Evolutionary conservation across 495 filamentous ascomycete species (phyloP).

Genomic region (Aspergillus taichungensis): DNA sequence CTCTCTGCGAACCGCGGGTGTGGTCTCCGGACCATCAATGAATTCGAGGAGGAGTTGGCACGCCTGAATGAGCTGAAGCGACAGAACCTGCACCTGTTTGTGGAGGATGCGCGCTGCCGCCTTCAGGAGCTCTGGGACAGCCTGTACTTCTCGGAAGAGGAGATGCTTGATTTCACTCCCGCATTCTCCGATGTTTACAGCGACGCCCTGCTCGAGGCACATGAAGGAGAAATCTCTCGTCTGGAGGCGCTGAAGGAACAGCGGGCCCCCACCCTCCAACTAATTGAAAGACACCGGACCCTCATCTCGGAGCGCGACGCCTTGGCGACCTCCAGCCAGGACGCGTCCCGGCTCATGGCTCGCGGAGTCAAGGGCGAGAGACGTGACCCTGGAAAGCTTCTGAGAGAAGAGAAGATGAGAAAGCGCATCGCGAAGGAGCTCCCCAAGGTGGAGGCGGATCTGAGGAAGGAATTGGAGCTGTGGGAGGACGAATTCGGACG

Average conservation of each 20-base stretch:
- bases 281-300: slow-evolving; percentile 75
- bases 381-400: slow-evolving; percentile 87
- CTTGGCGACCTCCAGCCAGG: slow-evolving; percentile 77
- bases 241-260: slow-evolving; percentile 80
- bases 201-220: slow-evolving; percentile 80
- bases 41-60: slow-evolving; percentile 82
- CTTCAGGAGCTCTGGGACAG: slow-evolving; percentile 92
- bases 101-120: slow-evolving; percentile 83
- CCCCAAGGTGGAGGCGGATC: slow-evolving; percentile 77
- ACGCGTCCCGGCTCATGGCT: slow-evolving; percentile 85
- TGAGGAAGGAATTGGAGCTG: slow-evolving; percentile 69
- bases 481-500: slow-evolving; percentile 94
- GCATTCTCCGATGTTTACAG: slow-evolving; percentile 76
- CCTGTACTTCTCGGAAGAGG: slow-evolving; percentile 90
- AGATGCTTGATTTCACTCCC: slow-evolving; percentile 95
- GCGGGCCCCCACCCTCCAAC: slow-evolving; percentile 68
- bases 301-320: slow-evolving; percentile 84
- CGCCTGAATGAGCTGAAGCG: slow-evolving; percentile 86
- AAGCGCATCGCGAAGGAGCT: slow-evolving; percentile 94
- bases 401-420: slow-evolving; percentile 96
- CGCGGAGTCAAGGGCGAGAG: slow-evolving; percentile 83
- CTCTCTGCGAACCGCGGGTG: slow-evolving; percentile 64
- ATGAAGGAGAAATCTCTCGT: slow-evolving; percentile 80
- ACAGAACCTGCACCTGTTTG: slow-evolving; percentile 89
- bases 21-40: slow-evolving; percentile 80